Evolutionary conservation across 371 early-diverging fungal species (phyloP).

Genomic region (Mucor plumbeus): DNA sequence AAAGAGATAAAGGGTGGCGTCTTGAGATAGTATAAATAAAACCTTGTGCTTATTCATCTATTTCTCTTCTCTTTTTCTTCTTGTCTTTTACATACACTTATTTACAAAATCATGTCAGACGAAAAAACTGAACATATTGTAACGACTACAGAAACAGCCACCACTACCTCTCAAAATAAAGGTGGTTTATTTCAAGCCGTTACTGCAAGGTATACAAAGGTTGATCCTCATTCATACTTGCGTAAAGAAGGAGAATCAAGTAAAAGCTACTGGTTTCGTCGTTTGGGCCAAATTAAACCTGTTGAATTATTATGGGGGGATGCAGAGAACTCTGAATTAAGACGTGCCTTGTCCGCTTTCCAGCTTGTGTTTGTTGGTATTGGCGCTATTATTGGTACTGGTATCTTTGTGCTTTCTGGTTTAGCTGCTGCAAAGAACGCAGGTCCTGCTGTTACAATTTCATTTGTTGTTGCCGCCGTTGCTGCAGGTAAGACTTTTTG

Average conservation of each 20-base stretch:
- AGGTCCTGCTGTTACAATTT: slow-evolving; percentile 83
- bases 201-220: slow-evolving; percentile 26
- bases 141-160: neutral
- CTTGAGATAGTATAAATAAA: neutral
- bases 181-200: slow-evolving; percentile 17
- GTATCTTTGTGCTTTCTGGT: slow-evolving; percentile 71
- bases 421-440: slow-evolving; percentile 77
- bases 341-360: slow-evolving; percentile 46
- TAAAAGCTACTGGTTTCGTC: slow-evolving; percentile 49
- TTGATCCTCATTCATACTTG: slow-evolving; percentile 44
- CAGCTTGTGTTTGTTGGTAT: slow-evolving; percentile 63
- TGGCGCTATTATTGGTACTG: slow-evolving; percentile 80
- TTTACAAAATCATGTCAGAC: neutral
- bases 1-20: neutral
- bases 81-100: neutral
- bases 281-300: slow-evolving; percentile 57
- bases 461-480: slow-evolving; percentile 77
- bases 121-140: slow-evolving; percentile 3
- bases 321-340: slow-evolving; percentile 51
- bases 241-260: slow-evolving; percentile 48
- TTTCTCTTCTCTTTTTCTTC: neutral
- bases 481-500: slow-evolving; percentile 50
- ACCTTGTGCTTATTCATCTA: neutral
- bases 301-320: slow-evolving; percentile 56
- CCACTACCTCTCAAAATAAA: neutral